These are phyloP conservation scores for Byssochlamys sp. DNA, from an alignment of 2,329 filamentous ascomycete species.

Conservation along the genomic window DNA sequence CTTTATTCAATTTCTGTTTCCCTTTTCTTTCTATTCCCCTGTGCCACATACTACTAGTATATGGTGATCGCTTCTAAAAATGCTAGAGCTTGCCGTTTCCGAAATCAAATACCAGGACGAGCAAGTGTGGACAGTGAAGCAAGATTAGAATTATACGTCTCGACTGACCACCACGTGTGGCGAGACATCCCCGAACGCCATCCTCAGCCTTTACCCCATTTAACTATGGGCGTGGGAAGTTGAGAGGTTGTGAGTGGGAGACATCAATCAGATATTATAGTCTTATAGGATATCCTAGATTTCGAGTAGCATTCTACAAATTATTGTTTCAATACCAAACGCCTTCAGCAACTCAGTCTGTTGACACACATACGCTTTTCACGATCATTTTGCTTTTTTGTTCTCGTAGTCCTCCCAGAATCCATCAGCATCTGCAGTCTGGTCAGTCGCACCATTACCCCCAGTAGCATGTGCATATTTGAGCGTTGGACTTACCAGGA, in stretches of 20 bases:
- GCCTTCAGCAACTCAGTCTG: neutral
- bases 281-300: neutral
- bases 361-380: neutral
- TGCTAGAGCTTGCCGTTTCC: conserved; percentile 50
- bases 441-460: neutral
- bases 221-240: conserved; percentile 37
- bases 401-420: neutral
- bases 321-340: neutral
- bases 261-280: conserved; percentile 22
- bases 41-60: neutral
- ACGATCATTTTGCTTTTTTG: neutral
- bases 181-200: conserved; percentile 28
- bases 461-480: neutral
- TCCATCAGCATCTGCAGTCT: neutral
- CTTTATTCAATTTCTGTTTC: neutral
- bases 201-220: conserved; percentile 36
- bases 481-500: conserved; percentile 20
- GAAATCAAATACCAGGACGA: conserved; percentile 39
- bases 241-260: conserved; percentile 34
- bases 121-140: conserved; percentile 51
- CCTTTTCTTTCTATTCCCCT: neutral
- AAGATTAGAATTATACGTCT: conserved; percentile 36
- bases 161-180: conserved; percentile 8
- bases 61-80: conserved; percentile 35
- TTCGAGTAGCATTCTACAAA: neutral